These are phyloP conservation scores for Rhodotorula sp. DNA, from an alignment of 1,284 basidiomycete species.

Conservation along the genomic window DNA sequence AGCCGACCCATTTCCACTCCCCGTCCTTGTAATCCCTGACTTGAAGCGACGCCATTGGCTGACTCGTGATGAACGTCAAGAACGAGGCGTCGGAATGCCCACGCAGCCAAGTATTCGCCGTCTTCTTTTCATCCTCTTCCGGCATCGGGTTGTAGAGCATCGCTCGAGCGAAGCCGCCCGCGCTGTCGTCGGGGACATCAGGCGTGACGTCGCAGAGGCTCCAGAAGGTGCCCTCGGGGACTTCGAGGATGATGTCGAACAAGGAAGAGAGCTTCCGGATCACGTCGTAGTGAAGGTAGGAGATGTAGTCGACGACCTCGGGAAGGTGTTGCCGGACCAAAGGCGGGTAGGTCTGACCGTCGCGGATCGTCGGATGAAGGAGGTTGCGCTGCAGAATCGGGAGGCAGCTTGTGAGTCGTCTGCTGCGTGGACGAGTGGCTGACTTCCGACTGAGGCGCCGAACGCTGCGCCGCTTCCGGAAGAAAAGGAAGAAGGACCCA, in stretches of 20 bases:
- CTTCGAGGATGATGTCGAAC: constrained; percentile 28
- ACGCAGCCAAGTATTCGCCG: constrained; percentile 13
- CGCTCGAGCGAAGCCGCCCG: constrained; percentile 20
- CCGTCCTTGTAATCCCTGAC: constrained; percentile 29
- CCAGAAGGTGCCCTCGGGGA: constrained; percentile 19
- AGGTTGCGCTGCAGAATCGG: constrained; percentile 11
- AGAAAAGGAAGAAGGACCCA: background rate
- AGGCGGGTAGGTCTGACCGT: constrained; percentile 10
- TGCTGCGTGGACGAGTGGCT: too few species aligned
- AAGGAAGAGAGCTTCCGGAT: constrained; percentile 15
- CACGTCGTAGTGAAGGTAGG: constrained; percentile 18
- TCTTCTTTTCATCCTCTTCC: constrained; percentile 14
- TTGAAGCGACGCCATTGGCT: constrained; percentile 27
- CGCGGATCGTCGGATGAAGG: constrained; percentile 17
- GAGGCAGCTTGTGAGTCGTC: too few species aligned
- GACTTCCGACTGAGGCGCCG: too few species aligned
- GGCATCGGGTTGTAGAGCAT: constrained; percentile 24
- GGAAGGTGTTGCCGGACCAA: constrained; percentile 23
- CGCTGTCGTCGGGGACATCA: constrained; percentile 8
- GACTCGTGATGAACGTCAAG: constrained; percentile 26
- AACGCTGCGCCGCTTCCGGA: background rate
- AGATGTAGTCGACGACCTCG: constrained; percentile 26
- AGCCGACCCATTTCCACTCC: constrained; percentile 22
- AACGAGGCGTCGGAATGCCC: constrained; percentile 21
- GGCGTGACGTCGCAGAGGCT: constrained; percentile 10